phyloP scores from a whole-genome alignment of 371 early-diverging fungal genomes.

The Mortierella sp. region DNA sequence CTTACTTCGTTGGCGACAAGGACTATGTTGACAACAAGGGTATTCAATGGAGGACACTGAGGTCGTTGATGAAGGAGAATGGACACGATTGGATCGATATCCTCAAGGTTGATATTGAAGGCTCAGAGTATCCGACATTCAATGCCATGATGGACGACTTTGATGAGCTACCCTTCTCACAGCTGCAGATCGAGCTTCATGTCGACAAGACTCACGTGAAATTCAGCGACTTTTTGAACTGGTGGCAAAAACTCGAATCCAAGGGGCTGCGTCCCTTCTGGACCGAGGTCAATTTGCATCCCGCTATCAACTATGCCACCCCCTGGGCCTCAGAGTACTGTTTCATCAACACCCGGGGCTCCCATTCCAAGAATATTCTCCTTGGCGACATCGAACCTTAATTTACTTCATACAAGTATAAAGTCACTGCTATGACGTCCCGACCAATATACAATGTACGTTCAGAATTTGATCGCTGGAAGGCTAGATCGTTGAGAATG shows the following conservation, averaged over 20 bases:
- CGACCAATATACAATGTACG: too few species aligned
- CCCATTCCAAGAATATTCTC: conserved; percentile 19
- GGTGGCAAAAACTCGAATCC: conserved; percentile 43
- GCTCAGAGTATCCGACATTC: conserved; percentile 29
- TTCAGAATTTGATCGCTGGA: too few species aligned
- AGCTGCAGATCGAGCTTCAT: conserved; percentile 45
- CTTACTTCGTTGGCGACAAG: conserved; percentile 26
- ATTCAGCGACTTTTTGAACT: conserved; percentile 32
- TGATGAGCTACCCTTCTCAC: conserved; percentile 45
- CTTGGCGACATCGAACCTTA: conserved; percentile 15
- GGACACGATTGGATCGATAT: conserved; percentile 53
- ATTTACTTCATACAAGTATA: too few species aligned
- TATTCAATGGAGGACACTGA: conserved; percentile 25
- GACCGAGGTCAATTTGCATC: conserved; percentile 42
- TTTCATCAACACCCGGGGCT: conserved; percentile 24
- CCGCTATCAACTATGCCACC: background rate
- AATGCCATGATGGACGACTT: conserved; percentile 48
- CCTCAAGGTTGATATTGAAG: conserved; percentile 48
- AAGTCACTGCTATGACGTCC: too few species aligned
- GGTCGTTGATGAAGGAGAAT: conserved; percentile 44
- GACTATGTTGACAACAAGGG: conserved; percentile 14
- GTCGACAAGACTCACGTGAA: conserved; percentile 7
- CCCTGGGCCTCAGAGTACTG: conserved; percentile 39
- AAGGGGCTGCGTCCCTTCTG: conserved; percentile 43
- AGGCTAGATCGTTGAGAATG: too few species aligned